These are phyloP conservation scores for Conidiobolus coronatus DNA, from an alignment of 371 early-diverging fungal species.

Conservation along the genomic window DNA sequence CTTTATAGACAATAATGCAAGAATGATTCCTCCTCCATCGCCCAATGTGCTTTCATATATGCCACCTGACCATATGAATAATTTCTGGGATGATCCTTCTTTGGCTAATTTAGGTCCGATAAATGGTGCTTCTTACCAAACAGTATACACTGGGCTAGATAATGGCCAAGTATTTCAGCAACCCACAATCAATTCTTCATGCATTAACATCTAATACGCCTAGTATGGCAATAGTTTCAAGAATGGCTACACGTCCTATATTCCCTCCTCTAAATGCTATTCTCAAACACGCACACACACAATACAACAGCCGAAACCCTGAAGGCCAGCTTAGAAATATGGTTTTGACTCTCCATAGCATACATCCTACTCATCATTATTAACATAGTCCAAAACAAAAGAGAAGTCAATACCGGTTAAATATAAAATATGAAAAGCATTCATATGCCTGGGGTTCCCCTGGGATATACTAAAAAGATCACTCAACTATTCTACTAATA, in stretches of 20 bases:
- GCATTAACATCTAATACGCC: background rate
- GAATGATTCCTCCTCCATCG: constrained; percentile 19
- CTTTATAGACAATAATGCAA: background rate
- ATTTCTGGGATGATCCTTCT: background rate
- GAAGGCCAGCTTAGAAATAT: constrained; percentile 21
- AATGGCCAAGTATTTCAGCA: background rate
- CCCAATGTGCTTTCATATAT: constrained; percentile 18
- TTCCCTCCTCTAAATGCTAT: constrained; percentile 18
- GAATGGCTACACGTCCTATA: background rate
- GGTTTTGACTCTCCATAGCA: constrained; percentile 28
- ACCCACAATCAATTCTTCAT: background rate
- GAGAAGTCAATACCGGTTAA: too few relatives aligned
- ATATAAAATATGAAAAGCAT: too few relatives aligned
- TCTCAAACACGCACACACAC: constrained; percentile 35
- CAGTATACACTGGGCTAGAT: background rate
- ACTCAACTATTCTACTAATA: too few relatives aligned
- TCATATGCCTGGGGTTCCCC: too few relatives aligned
- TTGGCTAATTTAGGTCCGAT: background rate
- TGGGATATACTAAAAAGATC: too few relatives aligned
- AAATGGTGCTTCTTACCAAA: background rate
- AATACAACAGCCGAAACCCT: constrained; percentile 34
- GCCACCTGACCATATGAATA: constrained; percentile 3
- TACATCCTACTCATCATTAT: constrained; percentile 39
- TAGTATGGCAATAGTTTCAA: background rate
- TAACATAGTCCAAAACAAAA: too few relatives aligned